Base-by-base conservation (phyloP, 139 green algal genomes). In the Ostreobium quekettii region DNA sequence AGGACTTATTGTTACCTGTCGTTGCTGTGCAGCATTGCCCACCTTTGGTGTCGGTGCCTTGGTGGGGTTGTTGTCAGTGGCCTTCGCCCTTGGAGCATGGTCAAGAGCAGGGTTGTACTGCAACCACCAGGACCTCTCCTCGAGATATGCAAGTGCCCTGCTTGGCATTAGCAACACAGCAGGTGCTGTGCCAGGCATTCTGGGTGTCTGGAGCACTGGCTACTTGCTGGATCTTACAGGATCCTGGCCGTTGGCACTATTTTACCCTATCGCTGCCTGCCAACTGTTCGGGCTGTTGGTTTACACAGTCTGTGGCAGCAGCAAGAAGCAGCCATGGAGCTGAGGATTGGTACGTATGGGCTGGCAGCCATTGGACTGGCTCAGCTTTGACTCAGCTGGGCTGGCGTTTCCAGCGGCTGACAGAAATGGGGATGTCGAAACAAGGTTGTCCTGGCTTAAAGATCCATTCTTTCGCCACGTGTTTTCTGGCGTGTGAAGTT, bases 91-190 rank as follows among this genome's bases (percentile, higher is more conserved):
- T 39, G 81, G 79, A n/a, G 84, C 67, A 68, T 92, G 93, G 75
- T 83, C 71, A 36, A 78, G 95, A 46, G 84, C 87, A n/a, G 92
- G 93, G 0, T 84, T 98, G 47, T 98, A 97, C 86, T 97, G 89
- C 81, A 97, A 91, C 48, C 93, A 98, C 74, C 86, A 91, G 58
- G 93, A 98, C 80, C 80, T 98, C 67, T 91, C 80, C 0, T 87
- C 88, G 15, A 89, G 88, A 48, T 96, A 97, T 73, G 87, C 90
- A 1, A 80, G 82, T 26, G 76, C 96, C 1, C 82, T 98, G 70
- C 83, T 98, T 66, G 92, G 91, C 36, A 76, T 97, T n/a, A 98
- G 90, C 49, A 98, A 97, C 81, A 95, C 89, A 2, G 69, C 76
- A 1, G 93, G 88, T 28, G 85, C 87, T 4, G 60, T 97, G 11